A percentile compares a stretch with the other conserved stretches of the same genome.
phyloP scores from a whole-genome alignment of 228 moss, liverwort and hornwort genomes.

The Sphagnum magellanicum region DNA sequence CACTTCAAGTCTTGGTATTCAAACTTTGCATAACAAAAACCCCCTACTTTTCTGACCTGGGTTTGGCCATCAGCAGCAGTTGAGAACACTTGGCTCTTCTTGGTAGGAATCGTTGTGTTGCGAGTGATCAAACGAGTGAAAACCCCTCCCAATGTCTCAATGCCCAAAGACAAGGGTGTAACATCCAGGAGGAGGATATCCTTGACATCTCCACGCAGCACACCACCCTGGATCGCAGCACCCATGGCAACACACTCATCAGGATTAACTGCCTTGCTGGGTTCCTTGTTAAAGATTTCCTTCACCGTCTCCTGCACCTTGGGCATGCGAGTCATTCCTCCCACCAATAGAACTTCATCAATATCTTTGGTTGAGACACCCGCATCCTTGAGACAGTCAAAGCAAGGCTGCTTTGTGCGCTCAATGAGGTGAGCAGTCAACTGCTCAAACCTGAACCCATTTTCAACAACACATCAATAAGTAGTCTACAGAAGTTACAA shows the following conservation, averaged over 20 bases:
- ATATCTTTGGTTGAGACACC: constrained; percentile 38
- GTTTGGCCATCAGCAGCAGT: constrained; percentile 42
- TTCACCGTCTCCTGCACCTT: constrained; percentile 44
- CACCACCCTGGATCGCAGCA: constrained; percentile 50
- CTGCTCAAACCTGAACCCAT: constrained; percentile 29
- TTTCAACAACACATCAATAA: background rate
- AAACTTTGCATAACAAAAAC: too few species aligned
- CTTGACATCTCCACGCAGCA: constrained; percentile 48
- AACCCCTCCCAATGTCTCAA: constrained; percentile 46
- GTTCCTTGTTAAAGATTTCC: constrained; percentile 37
- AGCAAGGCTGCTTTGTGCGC: constrained; percentile 85
- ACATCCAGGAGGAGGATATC: constrained; percentile 46
- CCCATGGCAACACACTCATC: constrained; percentile 57
- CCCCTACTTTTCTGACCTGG: constrained; percentile 3
- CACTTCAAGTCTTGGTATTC: too few species aligned
- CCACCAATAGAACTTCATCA: constrained; percentile 44
- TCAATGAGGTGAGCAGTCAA: constrained; percentile 60
- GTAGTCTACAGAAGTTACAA: too few species aligned
- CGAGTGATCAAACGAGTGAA: constrained; percentile 45
- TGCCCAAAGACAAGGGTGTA: constrained; percentile 40
- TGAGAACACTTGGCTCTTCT: constrained; percentile 41
- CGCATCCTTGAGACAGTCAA: constrained; percentile 68
- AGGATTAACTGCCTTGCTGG: constrained; percentile 41
- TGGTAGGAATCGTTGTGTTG: constrained; percentile 46
- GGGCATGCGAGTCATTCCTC: constrained; percentile 47